Conservation (phyloP, 805 yeast species). For the Saccharomycopsis lassenensis region DNA sequence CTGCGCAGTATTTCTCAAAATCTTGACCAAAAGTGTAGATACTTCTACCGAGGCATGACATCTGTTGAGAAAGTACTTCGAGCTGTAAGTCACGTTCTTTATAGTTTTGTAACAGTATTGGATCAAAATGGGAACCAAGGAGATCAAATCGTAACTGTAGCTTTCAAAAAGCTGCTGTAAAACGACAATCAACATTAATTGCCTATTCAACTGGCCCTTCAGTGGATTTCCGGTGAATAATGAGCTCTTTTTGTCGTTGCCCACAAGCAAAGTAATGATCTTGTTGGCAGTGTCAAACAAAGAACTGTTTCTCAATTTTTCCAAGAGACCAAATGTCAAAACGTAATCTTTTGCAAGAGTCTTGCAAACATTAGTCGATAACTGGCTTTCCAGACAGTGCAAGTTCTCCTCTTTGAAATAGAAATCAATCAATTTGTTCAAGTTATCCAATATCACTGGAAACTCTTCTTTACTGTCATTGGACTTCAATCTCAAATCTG, state of each 20-base stretch:
- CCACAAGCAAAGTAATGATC: slow-evolving; percentile 22
- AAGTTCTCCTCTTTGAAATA: slow-evolving; percentile 11
- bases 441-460: slow-evolving; percentile 2
- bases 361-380: slow-evolving; percentile 8
- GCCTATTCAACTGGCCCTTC: slow-evolving; percentile 3
- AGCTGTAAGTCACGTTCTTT: slow-evolving; percentile 11
- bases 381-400: slow-evolving; percentile 2
- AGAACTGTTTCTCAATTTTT: slow-evolving; percentile 6
- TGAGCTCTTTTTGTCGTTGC: slow-evolving; percentile 16
- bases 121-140: slow-evolving; percentile 19
- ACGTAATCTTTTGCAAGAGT: slow-evolving; percentile 10
- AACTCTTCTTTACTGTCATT: slow-evolving; percentile 5
- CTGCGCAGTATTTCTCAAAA: slow-evolving; percentile 13
- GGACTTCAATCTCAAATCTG: too few species aligned
- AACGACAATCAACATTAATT: slow-evolving; percentile 2
- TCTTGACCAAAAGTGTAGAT: slow-evolving; percentile 8
- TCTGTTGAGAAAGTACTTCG: slow-evolving; percentile 3
- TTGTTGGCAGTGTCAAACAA: slow-evolving; percentile 24
- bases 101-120: slow-evolving; percentile 10
- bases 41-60: slow-evolving; percentile 5
- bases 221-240: slow-evolving; percentile 6
- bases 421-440: slow-evolving; percentile 11
- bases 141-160: slow-evolving; percentile 17
- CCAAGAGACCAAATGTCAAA: slow-evolving; percentile 7
- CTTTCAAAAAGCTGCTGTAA: slow-evolving; percentile 12